phyloP scores from a whole-genome alignment of 352 stramenopile genomes.

The Globisporangium carolinianum region DNA sequence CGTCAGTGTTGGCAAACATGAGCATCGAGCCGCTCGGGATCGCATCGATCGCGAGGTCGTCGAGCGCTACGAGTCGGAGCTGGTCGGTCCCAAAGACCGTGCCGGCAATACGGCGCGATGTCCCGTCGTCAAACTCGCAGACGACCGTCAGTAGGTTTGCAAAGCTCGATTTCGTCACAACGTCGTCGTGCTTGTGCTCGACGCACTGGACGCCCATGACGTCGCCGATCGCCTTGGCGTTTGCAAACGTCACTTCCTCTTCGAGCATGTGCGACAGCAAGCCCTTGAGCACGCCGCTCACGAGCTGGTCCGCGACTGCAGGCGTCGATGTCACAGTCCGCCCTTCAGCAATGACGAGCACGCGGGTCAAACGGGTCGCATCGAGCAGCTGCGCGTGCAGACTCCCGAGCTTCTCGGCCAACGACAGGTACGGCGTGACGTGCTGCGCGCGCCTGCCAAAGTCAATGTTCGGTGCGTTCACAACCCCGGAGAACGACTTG shows the following conservation, averaged over 20 bases:
- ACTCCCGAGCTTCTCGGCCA: slow-evolving; percentile 89
- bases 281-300: slow-evolving; percentile 89
- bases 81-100: slow-evolving; percentile 88
- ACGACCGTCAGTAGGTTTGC: slow-evolving; percentile 90
- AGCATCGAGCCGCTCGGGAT: slow-evolving; percentile 88
- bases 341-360: slow-evolving; percentile 76
- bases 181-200: slow-evolving; percentile 87
- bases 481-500: slow-evolving; percentile 89
- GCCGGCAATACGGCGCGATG: slow-evolving; percentile 54
- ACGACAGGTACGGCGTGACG: slow-evolving; percentile 68
- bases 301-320: slow-evolving; percentile 75
- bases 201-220: slow-evolving; percentile 87
- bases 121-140: slow-evolving; percentile 85
- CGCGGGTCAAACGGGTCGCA: slow-evolving; percentile 51
- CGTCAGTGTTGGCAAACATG: slow-evolving; percentile 93
- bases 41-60: slow-evolving; percentile 82
- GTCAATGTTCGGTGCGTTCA: slow-evolving; percentile 95
- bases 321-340: slow-evolving; percentile 64
- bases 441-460: slow-evolving; percentile 74
- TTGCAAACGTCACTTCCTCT: slow-evolving; percentile 88
- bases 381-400: slow-evolving; percentile 85
- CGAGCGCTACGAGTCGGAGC: slow-evolving; percentile 83
- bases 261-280: slow-evolving; percentile 87
- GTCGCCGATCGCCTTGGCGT: slow-evolving; percentile 80
- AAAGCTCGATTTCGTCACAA: slow-evolving; percentile 51